phyloP scores from a whole-genome alignment of 225 moss, liverwort and hornwort species.

The Pseudoscleropodium purum region DNA sequence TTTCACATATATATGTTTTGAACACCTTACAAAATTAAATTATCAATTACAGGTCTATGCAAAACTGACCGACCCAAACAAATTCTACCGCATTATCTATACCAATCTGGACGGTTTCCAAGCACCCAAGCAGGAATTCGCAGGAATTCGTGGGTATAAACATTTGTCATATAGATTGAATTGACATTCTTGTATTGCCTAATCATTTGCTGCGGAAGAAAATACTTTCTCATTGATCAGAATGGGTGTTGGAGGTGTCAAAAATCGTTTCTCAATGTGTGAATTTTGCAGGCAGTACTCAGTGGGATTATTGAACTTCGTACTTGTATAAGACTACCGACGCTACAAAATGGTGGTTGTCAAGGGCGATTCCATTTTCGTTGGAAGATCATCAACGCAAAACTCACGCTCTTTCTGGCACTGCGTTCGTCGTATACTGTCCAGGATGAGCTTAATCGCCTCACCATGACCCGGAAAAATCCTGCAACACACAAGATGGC shows the following conservation, averaged over 20 bases:
- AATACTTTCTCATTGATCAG: not conserved
- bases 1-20: not conserved
- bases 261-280: not conserved
- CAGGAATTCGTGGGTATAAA: not conserved
- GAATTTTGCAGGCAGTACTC: not conserved
- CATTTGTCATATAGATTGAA: not conserved
- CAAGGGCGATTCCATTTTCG: not conserved
- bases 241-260: not conserved
- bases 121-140: not conserved
- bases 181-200: not conserved
- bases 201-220: not conserved
- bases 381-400: not conserved
- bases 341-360: not conserved
- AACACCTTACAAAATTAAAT: not conserved
- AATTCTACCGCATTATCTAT: not conserved
- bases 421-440: slow-evolving; percentile 14
- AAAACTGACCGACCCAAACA: no score
- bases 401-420: not conserved
- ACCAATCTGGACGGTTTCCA: no score
- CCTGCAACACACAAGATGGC: not conserved
- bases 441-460: slow-evolving; percentile 7
- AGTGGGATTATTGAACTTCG: not conserved
- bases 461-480: slow-evolving; percentile 9
- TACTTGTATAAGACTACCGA: not conserved
- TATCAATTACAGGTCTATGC: not conserved